Conservation (phyloP, 495 filamentous ascomycete species). For the Parathielavia appendiculata region DNA sequence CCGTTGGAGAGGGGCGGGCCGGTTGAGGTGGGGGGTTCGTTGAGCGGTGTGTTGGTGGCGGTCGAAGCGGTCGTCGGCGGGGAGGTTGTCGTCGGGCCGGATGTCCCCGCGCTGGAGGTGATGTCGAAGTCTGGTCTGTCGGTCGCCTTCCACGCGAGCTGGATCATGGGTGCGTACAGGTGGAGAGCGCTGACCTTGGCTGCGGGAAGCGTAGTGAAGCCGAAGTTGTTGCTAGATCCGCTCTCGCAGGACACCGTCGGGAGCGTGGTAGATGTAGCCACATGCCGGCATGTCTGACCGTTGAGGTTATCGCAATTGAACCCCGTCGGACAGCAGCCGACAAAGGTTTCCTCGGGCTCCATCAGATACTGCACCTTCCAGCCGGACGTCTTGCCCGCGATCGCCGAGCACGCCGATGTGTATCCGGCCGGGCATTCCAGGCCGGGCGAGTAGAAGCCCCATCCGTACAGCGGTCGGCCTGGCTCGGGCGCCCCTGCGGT, state of each 20-base stretch:
- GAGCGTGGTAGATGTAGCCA: constrained; percentile 13
- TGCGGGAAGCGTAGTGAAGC: constrained; percentile 18
- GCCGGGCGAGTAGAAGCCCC: constrained; percentile 37
- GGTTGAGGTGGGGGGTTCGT: neutral
- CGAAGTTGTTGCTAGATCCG: constrained; percentile 13
- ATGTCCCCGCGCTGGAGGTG: neutral
- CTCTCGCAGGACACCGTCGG: constrained; percentile 18
- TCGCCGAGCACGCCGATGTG: constrained; percentile 25
- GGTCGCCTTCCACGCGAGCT: constrained; percentile 26
- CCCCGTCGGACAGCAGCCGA: constrained; percentile 32
- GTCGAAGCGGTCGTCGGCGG: too few species aligned
- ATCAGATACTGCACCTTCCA: constrained; percentile 28
- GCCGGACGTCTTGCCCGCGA: constrained; percentile 11
- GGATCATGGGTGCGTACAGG: constrained; percentile 32
- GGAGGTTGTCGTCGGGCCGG: neutral
- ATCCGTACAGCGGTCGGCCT: constrained; percentile 14
- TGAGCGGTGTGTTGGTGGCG: neutral
- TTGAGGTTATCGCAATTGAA: constrained; percentile 24
- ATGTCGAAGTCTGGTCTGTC: constrained; percentile 11
- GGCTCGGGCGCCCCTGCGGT: constrained; percentile 10
- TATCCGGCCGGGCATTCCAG: constrained; percentile 29
- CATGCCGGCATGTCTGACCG: constrained; percentile 29
- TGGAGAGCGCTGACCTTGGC: constrained; percentile 1
- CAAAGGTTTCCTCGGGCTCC: constrained; percentile 26
- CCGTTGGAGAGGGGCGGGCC: constrained; percentile 8